Percentiles rank a stretch among this genome's conserved stretches.
phyloP scores from a whole-genome alignment of 768 basidiomycete genomes.

The Tremella mesenterica region DNA sequence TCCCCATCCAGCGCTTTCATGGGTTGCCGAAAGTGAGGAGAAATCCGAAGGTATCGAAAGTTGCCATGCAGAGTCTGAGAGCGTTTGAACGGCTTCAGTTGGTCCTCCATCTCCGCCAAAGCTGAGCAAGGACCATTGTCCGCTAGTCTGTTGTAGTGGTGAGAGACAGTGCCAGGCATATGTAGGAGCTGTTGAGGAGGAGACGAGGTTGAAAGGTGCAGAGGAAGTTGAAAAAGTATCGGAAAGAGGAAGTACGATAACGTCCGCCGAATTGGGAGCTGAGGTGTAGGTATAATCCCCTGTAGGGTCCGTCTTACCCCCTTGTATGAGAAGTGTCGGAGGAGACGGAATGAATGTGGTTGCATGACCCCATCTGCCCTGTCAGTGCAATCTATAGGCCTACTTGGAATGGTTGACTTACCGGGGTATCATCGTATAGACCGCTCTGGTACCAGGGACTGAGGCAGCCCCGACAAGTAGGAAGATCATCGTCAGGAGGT shows the following conservation, averaged over 20 bases:
- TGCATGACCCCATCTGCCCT: constrained; percentile 74
- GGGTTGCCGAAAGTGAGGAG: constrained; percentile 10
- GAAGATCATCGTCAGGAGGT: not conserved
- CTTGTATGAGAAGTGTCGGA: constrained; percentile 58
- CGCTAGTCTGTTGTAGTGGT: constrained; percentile 51
- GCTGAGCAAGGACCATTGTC: constrained; percentile 48
- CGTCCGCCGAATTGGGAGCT: constrained; percentile 63
- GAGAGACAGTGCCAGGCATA: constrained; percentile 75
- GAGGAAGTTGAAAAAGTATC: constrained; percentile 54
- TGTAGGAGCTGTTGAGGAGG: constrained; percentile 52
- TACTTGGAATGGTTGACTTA: not conserved
- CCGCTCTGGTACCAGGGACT: too few relatives aligned
- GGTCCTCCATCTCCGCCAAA: constrained; percentile 71
- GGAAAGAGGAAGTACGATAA: constrained; percentile 49
- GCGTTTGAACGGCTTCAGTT: constrained; percentile 49
- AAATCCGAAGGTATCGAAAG: constrained; percentile 48
- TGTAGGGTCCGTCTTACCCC: constrained; percentile 67
- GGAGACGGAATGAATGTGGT: constrained; percentile 49
- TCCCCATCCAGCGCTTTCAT: constrained; percentile 53
- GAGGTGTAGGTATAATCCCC: constrained; percentile 64
- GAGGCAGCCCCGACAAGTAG: too few relatives aligned
- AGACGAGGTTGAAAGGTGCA: constrained; percentile 62
- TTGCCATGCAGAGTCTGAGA: constrained; percentile 58
- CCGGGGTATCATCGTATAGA: constrained; percentile 12
- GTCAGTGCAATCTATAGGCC: not conserved